phyloP scores from a whole-genome alignment of 1,284 basidiomycete genomes.

The Naganishia sp. region DNA sequence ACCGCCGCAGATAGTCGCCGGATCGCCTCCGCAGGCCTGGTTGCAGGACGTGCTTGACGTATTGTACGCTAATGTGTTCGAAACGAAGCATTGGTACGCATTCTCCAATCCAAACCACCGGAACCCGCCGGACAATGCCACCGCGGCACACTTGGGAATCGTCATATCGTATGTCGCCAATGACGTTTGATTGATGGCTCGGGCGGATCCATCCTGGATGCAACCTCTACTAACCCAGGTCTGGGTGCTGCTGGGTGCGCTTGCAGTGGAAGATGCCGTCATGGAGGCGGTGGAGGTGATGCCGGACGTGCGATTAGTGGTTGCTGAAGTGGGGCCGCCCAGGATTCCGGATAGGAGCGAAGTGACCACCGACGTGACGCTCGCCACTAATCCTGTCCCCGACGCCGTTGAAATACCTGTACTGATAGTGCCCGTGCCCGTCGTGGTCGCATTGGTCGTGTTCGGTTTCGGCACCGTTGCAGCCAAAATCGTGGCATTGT shows the following conservation, averaged over 20 bases:
- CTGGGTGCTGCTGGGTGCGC: neutral
- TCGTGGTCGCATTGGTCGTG: neutral
- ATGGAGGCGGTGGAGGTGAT: neutral
- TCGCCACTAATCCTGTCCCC: neutral
- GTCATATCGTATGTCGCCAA: conserved; percentile 34
- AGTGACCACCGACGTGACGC: neutral
- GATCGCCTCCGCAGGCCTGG: neutral
- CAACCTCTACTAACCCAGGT: neutral
- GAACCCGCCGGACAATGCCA: neutral
- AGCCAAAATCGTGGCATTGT: neutral
- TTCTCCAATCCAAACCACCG: conserved; percentile 1
- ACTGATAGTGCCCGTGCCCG: neutral
- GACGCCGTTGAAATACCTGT: neutral
- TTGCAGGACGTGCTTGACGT: neutral
- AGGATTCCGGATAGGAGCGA: neutral
- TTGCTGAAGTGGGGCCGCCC: neutral
- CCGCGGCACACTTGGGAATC: conserved; percentile 29
- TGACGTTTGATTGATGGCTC: neutral
- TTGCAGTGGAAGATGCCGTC: neutral
- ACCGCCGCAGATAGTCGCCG: neutral
- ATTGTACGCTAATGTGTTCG: neutral
- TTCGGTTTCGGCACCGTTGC: neutral
- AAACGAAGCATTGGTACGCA: neutral
- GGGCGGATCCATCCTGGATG: conserved; percentile 3
- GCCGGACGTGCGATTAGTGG: neutral